Conservation (phyloP, 768 basidiomycete genomes). For the Omphalotus guepiniiformis region DNA sequence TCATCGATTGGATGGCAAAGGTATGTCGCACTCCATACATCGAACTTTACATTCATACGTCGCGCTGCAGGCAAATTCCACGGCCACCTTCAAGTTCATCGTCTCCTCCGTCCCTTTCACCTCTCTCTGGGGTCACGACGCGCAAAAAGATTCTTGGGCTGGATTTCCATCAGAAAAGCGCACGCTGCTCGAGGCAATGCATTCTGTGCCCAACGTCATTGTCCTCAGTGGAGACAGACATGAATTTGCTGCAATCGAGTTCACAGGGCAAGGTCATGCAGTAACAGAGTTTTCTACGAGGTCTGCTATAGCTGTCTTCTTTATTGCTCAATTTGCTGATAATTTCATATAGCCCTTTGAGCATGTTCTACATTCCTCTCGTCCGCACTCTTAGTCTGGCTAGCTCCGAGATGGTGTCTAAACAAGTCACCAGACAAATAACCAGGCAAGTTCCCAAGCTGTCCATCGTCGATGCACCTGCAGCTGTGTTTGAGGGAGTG, state of each 20-base stretch:
- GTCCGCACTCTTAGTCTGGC: conserved; percentile 44
- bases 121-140: conserved; percentile 63
- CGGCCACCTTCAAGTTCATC: conserved; percentile 75
- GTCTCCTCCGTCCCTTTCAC: conserved; percentile 73
- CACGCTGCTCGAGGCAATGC: conserved; percentile 50
- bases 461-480: background rate
- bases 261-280: conserved; percentile 33
- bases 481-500: background rate
- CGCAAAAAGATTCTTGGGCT: conserved; percentile 66
- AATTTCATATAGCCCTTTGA: conserved; percentile 43
- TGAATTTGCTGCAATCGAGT: conserved; percentile 73
- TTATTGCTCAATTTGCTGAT: background rate
- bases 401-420: conserved; percentile 40
- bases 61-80: conserved; percentile 51
- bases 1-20: conserved; percentile 59
- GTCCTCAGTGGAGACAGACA: conserved; percentile 73
- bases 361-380: conserved; percentile 65
- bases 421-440: conserved; percentile 19
- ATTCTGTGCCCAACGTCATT: conserved; percentile 66
- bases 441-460: background rate
- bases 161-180: conserved; percentile 58
- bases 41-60: background rate
- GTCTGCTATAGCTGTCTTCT: background rate
- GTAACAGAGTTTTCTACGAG: conserved; percentile 65
- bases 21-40: conserved; percentile 24